Evolutionary conservation across 768 basidiomycete species (phyloP).

Genomic region (Pleurotus pulmonarius): DNA sequence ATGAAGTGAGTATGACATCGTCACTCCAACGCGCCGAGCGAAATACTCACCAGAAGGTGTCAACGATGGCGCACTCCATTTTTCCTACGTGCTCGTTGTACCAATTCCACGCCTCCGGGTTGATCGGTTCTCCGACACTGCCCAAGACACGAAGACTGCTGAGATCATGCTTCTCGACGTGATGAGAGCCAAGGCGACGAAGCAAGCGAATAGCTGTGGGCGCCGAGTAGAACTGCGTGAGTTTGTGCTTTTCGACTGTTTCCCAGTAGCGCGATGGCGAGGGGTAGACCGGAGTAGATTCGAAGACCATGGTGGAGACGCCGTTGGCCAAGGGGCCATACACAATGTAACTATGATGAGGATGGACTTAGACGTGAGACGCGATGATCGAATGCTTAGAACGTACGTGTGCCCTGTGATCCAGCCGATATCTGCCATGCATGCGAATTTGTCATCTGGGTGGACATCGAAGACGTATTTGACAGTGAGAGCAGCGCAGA

Average conservation of each 20-base stretch:
- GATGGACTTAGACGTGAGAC: neutral
- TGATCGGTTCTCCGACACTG: constrained; percentile 96
- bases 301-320: constrained; percentile 86
- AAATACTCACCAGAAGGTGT: constrained; percentile 72
- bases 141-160: constrained; percentile 83
- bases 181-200: constrained; percentile 73
- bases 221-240: constrained; percentile 95
- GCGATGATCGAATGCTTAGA: constrained; percentile 6
- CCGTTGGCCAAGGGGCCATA: constrained; percentile 92
- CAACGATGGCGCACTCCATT: constrained; percentile 86
- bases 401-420: constrained; percentile 90
- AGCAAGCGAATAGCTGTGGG: constrained; percentile 95
- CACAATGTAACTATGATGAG: constrained; percentile 70
- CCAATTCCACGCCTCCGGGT: constrained; percentile 99
- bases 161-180: constrained; percentile 82
- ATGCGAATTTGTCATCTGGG: constrained; percentile 90
- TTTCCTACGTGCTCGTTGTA: constrained; percentile 94
- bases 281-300: constrained; percentile 96
- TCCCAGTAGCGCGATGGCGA: constrained; percentile 97
- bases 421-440: constrained; percentile 99
- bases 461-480: constrained; percentile 99
- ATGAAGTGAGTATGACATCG: neutral
- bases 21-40: neutral
- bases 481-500: constrained; percentile 87
- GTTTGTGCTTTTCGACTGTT: constrained; percentile 84